Conservation (phyloP, 2,329 filamentous ascomycete genomes). For the Lachnellula subtilissima region DNA sequence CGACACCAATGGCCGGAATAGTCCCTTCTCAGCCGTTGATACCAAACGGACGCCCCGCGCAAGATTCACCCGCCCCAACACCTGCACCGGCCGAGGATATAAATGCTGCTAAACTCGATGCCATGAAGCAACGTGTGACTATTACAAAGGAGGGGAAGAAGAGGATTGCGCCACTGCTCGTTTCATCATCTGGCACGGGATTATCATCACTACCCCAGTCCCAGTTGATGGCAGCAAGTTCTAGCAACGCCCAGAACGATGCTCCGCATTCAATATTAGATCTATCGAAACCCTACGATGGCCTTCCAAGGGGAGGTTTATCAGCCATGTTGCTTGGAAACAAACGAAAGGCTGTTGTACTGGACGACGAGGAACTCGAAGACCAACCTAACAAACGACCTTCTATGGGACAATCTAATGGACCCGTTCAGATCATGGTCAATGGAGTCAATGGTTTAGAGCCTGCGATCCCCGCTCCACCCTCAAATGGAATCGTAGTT, state of each 20-base stretch:
- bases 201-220: conserved; percentile 86
- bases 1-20: conserved; percentile 21
- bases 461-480: conserved; percentile 60
- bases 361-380: conserved; percentile 71
- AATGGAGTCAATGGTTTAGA: conserved; percentile 76
- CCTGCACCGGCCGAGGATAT: conserved; percentile 39
- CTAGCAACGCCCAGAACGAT: conserved; percentile 62
- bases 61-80: conserved; percentile 36
- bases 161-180: conserved; percentile 83
- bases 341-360: conserved; percentile 73
- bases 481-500: conserved; percentile 55
- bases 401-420: conserved; percentile 54
- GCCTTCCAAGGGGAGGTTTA: conserved; percentile 83
- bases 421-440: conserved; percentile 67
- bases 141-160: conserved; percentile 97
- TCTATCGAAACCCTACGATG: conserved; percentile 89
- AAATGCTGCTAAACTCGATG: conserved; percentile 55
- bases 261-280: conserved; percentile 80
- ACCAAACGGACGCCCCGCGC: conserved; percentile 23
- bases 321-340: conserved; percentile 84
- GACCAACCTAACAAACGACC: conserved; percentile 55
- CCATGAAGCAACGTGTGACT: conserved; percentile 85
- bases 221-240: conserved; percentile 74
- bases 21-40: conserved; percentile 13
- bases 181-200: conserved; percentile 82